phyloP scores from a whole-genome alignment of 345 rosid species.

The Murraya koenigii region DNA sequence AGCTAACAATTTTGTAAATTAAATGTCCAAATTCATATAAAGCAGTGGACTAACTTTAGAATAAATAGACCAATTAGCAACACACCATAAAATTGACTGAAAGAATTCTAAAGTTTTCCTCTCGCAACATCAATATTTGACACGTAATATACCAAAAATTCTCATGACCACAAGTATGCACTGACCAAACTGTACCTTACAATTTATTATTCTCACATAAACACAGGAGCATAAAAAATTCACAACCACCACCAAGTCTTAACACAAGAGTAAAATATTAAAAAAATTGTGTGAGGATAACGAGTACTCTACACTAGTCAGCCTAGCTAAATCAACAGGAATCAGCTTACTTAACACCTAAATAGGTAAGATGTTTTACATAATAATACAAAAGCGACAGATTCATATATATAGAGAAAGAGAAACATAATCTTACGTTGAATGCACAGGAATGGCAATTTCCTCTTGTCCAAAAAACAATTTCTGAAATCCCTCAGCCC shows the following conservation, averaged over 20 bases:
- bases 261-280: not conserved
- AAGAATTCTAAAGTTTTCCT: not conserved
- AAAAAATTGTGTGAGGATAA: not conserved
- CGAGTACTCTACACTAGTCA: not conserved
- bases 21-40: not conserved
- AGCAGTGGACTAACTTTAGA: not conserved
- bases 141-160: not conserved
- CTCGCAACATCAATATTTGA: not conserved
- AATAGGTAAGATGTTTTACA: not conserved
- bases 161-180: not conserved
- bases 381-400: not conserved
- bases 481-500: conserved; percentile 96
- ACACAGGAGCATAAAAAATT: too few relatives aligned
- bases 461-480: conserved; percentile 98
- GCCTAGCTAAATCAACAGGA: not conserved
- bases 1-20: not conserved
- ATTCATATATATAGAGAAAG: conserved; percentile 4
- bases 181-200: not conserved
- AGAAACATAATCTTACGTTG: conserved; percentile 46
- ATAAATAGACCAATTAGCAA: not conserved
- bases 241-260: not conserved
- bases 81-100: not conserved
- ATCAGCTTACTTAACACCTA: not conserved
- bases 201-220: not conserved
- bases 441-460: conserved; percentile 96